A percentile compares a stretch with the other conserved stretches of the same genome.
Evolutionary conservation across 306 rosid species (phyloP).

Genomic region (Dicorynia guianensis): DNA sequence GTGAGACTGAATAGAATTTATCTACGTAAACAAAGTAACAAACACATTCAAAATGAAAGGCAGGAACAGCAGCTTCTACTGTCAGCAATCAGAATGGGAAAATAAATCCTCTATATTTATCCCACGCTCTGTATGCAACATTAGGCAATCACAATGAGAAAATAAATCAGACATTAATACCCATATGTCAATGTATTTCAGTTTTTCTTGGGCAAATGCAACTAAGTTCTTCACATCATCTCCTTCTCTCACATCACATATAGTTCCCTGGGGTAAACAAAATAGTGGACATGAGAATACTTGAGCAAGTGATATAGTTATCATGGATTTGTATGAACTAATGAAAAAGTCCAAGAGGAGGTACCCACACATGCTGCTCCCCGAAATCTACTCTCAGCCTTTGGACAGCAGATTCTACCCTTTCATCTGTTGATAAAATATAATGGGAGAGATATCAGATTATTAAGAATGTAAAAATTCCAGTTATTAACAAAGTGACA

Average conservation of each 20-base stretch:
- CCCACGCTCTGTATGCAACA: neutral
- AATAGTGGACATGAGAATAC: constrained; percentile 37
- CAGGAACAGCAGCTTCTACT: constrained; percentile 10
- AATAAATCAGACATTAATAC: constrained; percentile 51
- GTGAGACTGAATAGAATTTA: constrained; percentile 42
- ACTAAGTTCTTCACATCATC: constrained; percentile 86
- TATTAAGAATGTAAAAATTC: constrained; percentile 22
- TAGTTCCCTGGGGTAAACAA: constrained; percentile 70
- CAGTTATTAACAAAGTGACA: neutral
- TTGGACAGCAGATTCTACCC: constrained; percentile 72
- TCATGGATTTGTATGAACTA: constrained; percentile 13
- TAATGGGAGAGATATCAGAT: constrained; percentile 23
- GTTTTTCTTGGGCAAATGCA: constrained; percentile 72
- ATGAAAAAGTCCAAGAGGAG: constrained; percentile 59
- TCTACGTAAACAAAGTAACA: constrained; percentile 23
- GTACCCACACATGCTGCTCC: constrained; percentile 98
- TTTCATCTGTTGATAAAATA: constrained; percentile 57
- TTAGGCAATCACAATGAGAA: too few species aligned
- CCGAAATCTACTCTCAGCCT: constrained; percentile 71
- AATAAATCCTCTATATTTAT: neutral
- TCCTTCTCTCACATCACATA: constrained; percentile 85
- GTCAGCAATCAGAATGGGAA: too few species aligned
- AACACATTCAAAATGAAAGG: constrained; percentile 12
- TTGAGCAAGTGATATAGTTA: constrained; percentile 17
- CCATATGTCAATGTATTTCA: constrained; percentile 88